A percentile compares a stretch with the other conserved stretches of the same genome.
These are phyloP conservation scores for Nemania sp. DNA, from an alignment of 2,329 filamentous ascomycete species.

Conservation along the genomic window DNA sequence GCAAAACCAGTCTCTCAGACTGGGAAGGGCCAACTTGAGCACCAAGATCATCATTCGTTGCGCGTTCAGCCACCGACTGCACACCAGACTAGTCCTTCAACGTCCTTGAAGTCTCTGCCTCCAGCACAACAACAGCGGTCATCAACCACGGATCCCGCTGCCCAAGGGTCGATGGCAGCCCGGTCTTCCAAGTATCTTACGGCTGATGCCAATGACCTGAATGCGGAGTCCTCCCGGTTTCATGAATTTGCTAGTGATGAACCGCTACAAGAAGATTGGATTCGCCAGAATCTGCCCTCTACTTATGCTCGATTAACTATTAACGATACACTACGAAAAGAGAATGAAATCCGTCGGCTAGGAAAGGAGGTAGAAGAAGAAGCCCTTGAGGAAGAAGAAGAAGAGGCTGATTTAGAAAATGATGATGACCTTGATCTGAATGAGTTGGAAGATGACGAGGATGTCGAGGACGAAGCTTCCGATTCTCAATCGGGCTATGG, in stretches of 20 bases:
- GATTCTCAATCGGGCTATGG: conserved; percentile 61
- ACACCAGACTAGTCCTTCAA: conserved; percentile 32
- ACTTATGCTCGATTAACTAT: conserved; percentile 78
- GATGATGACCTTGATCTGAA: conserved; percentile 55
- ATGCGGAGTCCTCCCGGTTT: conserved; percentile 67
- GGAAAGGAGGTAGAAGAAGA: conserved; percentile 86
- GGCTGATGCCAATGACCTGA: conserved; percentile 55
- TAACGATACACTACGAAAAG: conserved; percentile 85
- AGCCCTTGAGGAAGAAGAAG: conserved; percentile 48
- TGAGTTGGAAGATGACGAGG: conserved; percentile 55
- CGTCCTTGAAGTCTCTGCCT: conserved; percentile 38
- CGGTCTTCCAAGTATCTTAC: conserved; percentile 55
- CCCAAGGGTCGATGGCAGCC: conserved; percentile 45
- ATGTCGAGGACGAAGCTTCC: conserved; percentile 50
- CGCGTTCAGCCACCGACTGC: conserved; percentile 20
- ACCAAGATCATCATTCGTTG: conserved; percentile 18
- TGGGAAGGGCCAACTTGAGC: conserved; percentile 43
- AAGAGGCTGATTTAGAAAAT: conserved; percentile 37
- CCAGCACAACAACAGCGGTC: conserved; percentile 36
- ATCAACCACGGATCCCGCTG: conserved; percentile 44
- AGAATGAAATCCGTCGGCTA: conserved; percentile 83
- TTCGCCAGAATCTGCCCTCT: conserved; percentile 67
- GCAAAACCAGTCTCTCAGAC: conserved; percentile 53
- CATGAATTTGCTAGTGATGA: conserved; percentile 90
- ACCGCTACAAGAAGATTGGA: conserved; percentile 88